Evolutionary conservation across 2,329 filamentous ascomycete genomes (phyloP).

Genomic region (Ophiostoma himal-ulmi): DNA sequence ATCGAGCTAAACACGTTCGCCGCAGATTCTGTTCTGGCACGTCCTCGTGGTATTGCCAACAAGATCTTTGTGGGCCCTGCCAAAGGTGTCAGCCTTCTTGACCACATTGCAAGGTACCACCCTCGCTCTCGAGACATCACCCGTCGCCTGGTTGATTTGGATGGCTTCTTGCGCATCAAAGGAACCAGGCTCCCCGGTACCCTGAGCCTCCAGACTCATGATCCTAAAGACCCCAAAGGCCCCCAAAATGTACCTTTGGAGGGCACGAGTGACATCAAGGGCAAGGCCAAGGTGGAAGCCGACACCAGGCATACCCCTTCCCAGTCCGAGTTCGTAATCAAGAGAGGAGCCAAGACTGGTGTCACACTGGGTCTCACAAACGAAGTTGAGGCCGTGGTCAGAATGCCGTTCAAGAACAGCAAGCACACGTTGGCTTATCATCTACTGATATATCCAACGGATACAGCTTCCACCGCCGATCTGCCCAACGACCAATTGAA

Average conservation of each 20-base stretch:
- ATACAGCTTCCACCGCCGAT: neutral
- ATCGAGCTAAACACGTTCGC: neutral
- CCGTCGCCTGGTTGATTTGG: neutral
- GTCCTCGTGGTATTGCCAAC: neutral
- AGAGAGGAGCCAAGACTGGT: neutral
- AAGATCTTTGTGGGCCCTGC: neutral
- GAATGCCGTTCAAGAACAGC: neutral
- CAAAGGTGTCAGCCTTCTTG: neutral
- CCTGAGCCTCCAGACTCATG: neutral
- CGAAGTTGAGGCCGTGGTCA: neutral
- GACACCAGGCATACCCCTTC: neutral
- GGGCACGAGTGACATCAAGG: neutral
- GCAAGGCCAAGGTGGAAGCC: neutral
- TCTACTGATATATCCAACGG: neutral
- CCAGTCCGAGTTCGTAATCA: neutral
- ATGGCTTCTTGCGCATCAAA: neutral
- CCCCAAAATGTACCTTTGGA: neutral
- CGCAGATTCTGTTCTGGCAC: neutral
- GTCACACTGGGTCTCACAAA: neutral
- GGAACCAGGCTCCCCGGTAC: neutral
- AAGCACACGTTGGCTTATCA: neutral
- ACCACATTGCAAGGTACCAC: neutral
- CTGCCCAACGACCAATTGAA: neutral
- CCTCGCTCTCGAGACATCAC: neutral
- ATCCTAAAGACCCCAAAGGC: too few relatives aligned